These are phyloP conservation scores for Paramarasmius palmivorus DNA, from an alignment of 1,284 basidiomycete genomes.

Conservation along the genomic window DNA sequence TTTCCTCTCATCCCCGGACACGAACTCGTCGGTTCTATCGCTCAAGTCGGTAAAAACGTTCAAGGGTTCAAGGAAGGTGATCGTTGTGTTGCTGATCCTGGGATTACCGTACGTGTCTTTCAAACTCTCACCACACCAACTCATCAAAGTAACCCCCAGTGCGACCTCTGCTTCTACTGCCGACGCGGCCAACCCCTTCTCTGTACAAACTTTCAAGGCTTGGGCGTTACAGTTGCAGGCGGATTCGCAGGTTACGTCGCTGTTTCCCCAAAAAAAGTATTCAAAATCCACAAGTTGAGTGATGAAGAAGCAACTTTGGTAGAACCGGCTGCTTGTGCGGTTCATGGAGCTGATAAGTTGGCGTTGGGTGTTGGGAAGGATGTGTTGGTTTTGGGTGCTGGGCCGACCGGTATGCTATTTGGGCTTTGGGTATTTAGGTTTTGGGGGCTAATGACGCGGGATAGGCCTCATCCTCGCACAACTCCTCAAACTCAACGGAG, in stretches of 20 bases:
- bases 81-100: constrained; percentile 59
- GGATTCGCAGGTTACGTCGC: constrained; percentile 88
- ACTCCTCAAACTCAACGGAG: constrained; percentile 70
- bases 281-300: constrained; percentile 60
- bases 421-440: background rate
- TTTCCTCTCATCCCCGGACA: constrained; percentile 25
- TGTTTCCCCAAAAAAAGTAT: constrained; percentile 55
- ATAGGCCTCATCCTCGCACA: background rate
- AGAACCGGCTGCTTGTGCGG: constrained; percentile 63
- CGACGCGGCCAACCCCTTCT: constrained; percentile 70
- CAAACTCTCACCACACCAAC: constrained; percentile 6
- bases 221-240: constrained; percentile 71
- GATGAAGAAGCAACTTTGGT: constrained; percentile 63
- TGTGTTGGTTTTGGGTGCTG: background rate
- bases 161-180: constrained; percentile 80
- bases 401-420: background rate
- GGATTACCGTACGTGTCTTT: constrained; percentile 47
- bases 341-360: constrained; percentile 65
- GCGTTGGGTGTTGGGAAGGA: constrained; percentile 48
- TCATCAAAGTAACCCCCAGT: constrained; percentile 47
- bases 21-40: constrained; percentile 56
- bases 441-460: background rate
- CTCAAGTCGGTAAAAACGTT: constrained; percentile 54
- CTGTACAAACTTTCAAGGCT: constrained; percentile 79
- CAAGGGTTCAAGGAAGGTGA: constrained; percentile 54